Percentiles rank a stretch among this genome's conserved stretches.
These are phyloP conservation scores for Dicorynia guianensis DNA, from an alignment of 306 rosid genomes.

Conservation along the genomic window DNA sequence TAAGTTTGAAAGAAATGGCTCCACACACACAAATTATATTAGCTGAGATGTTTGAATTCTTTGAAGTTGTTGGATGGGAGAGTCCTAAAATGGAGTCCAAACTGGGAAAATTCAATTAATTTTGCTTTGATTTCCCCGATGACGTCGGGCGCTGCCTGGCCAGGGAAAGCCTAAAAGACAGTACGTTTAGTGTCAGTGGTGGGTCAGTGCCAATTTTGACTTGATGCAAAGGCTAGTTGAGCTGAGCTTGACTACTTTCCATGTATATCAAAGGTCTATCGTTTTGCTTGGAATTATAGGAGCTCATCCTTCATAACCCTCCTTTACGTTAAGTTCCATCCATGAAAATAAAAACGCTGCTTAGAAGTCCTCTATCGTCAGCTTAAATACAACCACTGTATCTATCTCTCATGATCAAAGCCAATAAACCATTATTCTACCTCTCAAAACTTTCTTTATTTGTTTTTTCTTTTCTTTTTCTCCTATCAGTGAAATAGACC, in stretches of 20 bases:
- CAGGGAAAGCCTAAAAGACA: background rate
- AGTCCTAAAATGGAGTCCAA: no score
- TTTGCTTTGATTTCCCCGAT: no score
- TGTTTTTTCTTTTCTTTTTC: background rate
- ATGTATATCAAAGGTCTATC: background rate
- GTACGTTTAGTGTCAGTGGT: background rate
- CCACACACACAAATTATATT: no score
- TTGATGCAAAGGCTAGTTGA: background rate
- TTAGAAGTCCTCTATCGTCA: background rate
- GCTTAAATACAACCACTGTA: background rate
- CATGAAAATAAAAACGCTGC: background rate
- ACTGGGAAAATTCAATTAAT: no score
- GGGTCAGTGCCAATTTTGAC: slow-evolving; percentile 5
- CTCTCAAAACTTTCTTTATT: background rate
- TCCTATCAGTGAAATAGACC: background rate
- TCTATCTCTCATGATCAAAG: background rate
- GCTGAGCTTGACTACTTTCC: background rate
- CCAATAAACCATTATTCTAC: no score
- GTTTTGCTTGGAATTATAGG: slow-evolving; percentile 5
- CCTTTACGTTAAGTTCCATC: background rate
- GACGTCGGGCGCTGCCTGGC: background rate
- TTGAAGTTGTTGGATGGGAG: no score
- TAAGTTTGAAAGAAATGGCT: no score
- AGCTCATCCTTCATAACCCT: background rate
- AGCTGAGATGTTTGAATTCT: no score